A percentile compares a stretch with the other conserved stretches of the same genome.
These are phyloP conservation scores for Blakeslea trispora DNA, from an alignment of 371 early-diverging fungal species.

Conservation along the genomic window DNA sequence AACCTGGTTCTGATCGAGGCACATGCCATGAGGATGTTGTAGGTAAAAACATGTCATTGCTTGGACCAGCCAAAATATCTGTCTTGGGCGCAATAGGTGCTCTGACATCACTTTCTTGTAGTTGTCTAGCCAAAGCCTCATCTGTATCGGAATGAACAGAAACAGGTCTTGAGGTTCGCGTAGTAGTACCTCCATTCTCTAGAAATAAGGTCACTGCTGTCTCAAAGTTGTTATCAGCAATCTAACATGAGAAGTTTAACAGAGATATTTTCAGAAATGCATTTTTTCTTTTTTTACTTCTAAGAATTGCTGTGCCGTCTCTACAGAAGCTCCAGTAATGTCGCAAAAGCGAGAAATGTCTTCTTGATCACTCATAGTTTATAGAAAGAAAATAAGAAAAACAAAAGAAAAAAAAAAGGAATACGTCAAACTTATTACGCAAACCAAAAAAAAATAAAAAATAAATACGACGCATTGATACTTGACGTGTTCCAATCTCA, in stretches of 20 bases:
- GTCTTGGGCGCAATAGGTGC: constrained; percentile 79
- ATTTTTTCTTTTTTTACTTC: constrained; percentile 26
- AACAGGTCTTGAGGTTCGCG: constrained; percentile 4
- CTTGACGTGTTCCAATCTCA: no score
- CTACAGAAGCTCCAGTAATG: constrained; percentile 41
- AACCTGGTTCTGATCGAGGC: constrained; percentile 11
- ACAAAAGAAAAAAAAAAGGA: neutral
- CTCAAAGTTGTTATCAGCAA: constrained; percentile 47
- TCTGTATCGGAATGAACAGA: constrained; percentile 30
- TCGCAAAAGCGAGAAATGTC: constrained; percentile 41
- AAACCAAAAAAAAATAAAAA: no score
- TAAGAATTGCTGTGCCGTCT: constrained; percentile 41
- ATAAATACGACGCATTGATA: no score
- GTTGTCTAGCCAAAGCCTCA: constrained; percentile 54
- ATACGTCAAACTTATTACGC: no score
- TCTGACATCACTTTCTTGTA: constrained; percentile 60
- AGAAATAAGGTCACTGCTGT: constrained; percentile 43
- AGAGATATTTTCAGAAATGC: neutral
- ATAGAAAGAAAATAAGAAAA: neutral
- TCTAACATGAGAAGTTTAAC: constrained; percentile 17
- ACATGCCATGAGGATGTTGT: neutral
- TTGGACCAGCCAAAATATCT: constrained; percentile 68
- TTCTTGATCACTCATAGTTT: constrained; percentile 31
- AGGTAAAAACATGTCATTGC: constrained; percentile 5
- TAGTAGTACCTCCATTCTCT: constrained; percentile 35